A percentile compares a stretch with the other conserved stretches of the same genome.
phyloP scores from a whole-genome alignment of 2,329 filamentous ascomycete species.

The Ophiosphaerella narmari region DNA sequence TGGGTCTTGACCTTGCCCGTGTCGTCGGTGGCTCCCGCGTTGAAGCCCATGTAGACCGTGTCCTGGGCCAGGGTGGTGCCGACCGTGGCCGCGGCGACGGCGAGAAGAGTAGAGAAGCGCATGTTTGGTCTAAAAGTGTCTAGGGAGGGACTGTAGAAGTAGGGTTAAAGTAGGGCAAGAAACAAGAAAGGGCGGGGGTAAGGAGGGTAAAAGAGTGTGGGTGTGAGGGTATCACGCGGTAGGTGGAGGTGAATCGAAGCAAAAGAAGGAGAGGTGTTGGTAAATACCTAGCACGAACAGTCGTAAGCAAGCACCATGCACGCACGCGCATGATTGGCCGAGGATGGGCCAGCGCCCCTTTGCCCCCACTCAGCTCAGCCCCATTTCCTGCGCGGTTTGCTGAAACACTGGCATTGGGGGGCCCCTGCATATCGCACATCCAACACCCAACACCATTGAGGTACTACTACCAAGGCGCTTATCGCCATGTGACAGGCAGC shows the following conservation, averaged over 20 bases:
- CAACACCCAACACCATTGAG: too few relatives aligned
- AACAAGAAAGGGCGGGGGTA: conserved; percentile 3
- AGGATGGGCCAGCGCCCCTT: too few relatives aligned
- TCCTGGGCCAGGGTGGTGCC: conserved; percentile 28
- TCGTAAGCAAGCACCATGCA: too few relatives aligned
- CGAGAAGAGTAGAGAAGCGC: conserved; percentile 25
- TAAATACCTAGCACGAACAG: too few relatives aligned
- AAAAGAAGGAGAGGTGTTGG: too few relatives aligned
- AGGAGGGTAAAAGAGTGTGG: neutral
- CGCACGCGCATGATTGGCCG: too few relatives aligned
- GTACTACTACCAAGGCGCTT: too few relatives aligned
- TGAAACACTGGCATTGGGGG: too few relatives aligned
- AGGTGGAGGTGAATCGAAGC: neutral
- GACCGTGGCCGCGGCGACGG: conserved; percentile 28
- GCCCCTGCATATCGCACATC: too few relatives aligned
- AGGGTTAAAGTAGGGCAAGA: neutral
- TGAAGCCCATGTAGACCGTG: conserved; percentile 37
- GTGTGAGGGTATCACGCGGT: neutral
- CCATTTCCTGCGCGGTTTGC: too few relatives aligned
- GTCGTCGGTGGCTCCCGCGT: conserved; percentile 39
- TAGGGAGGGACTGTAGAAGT: conserved; percentile 16
- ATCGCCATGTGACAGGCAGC: too few relatives aligned
- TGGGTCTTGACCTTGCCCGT: conserved; percentile 58
- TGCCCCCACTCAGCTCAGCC: too few relatives aligned
- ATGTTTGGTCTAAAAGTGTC: conserved; percentile 14